Evolutionary conservation across 257 asterid genomes (phyloP).

Genomic region (Penstemon newberryi): DNA sequence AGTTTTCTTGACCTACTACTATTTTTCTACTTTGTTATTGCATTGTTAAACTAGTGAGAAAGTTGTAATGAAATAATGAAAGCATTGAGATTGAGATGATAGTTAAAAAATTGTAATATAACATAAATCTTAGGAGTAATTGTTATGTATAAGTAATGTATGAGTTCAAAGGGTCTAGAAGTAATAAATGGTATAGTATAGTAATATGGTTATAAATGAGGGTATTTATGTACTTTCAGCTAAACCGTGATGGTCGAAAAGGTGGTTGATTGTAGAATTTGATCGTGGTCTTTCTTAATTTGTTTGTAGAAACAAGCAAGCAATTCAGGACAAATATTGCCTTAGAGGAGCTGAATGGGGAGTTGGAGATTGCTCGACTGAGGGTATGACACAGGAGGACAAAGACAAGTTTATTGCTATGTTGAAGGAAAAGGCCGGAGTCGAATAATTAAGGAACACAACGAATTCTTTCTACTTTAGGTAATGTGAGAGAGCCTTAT

Average conservation of each 20-base stretch:
- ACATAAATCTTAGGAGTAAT: no score
- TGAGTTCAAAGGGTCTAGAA: no score
- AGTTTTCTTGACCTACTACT: slow-evolving; percentile 19
- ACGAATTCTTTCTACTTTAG: no score
- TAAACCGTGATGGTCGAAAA: no score
- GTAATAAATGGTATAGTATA: no score
- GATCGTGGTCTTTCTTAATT: no score
- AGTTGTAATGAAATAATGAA: no score
- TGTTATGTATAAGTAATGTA: no score
- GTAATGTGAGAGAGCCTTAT: no score
- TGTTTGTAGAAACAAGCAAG: slow-evolving; percentile 54
- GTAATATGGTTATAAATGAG: no score
- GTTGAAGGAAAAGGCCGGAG: slow-evolving; percentile 85
- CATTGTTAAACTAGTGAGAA: not conserved
- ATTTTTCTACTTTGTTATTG: not conserved
- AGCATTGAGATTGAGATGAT: not conserved
- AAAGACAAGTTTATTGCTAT: slow-evolving; percentile 69
- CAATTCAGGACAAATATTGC: slow-evolving; percentile 75
- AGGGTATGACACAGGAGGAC: slow-evolving; percentile 78
- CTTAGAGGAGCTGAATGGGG: slow-evolving; percentile 98
- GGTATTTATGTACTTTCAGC: no score
- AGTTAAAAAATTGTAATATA: not conserved
- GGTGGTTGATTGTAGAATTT: not conserved
- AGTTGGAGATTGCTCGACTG: slow-evolving; percentile 93
- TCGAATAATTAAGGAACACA: slow-evolving; percentile 40